A percentile compares a stretch with the other conserved stretches of the same genome.
These are phyloP conservation scores for Danielozyma ontarioensis DNA, from an alignment of 805 yeast species.

Conservation along the genomic window DNA sequence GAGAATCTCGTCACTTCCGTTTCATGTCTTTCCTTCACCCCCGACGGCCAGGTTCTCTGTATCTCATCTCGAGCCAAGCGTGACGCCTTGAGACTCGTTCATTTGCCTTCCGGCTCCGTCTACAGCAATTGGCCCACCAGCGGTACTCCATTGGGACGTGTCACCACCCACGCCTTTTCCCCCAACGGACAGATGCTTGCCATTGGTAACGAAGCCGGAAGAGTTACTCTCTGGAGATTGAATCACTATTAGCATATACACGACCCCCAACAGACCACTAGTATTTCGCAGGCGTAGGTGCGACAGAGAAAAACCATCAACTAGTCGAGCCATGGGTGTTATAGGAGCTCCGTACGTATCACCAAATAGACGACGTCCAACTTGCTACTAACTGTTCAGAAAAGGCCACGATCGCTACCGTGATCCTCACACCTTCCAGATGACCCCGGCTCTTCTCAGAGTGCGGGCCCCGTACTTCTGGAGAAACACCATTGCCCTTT, in stretches of 20 bases:
- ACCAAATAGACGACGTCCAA: not conserved
- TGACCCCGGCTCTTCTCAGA: slow-evolving; percentile 91
- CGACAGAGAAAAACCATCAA: not conserved
- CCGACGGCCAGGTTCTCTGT: slow-evolving; percentile 85
- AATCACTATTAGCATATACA: slow-evolving; percentile 57
- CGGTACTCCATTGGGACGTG: slow-evolving; percentile 94
- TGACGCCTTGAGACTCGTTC: slow-evolving; percentile 83
- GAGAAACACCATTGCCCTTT: slow-evolving; percentile 64
- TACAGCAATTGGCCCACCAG: slow-evolving; percentile 97
- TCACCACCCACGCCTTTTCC: slow-evolving; percentile 73
- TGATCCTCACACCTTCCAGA: slow-evolving; percentile 69
- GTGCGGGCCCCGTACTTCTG: slow-evolving; percentile 85
- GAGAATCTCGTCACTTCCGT: slow-evolving; percentile 82
- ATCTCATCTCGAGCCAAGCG: slow-evolving; percentile 80
- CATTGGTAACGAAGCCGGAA: slow-evolving; percentile 88
- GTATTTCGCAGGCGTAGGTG: slow-evolving; percentile 1
- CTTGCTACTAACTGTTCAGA: slow-evolving; percentile 18
- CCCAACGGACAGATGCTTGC: slow-evolving; percentile 80
- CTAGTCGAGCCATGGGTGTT: slow-evolving; percentile 23
- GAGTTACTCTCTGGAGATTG: slow-evolving; percentile 81
- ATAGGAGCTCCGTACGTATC: slow-evolving; percentile 27
- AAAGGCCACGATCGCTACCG: slow-evolving; percentile 41
- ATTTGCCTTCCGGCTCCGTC: slow-evolving; percentile 80
- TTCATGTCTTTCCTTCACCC: slow-evolving; percentile 65
- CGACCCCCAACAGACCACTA: not conserved